Evolutionary conservation across 2,329 filamentous ascomycete species (phyloP).

Genomic region (Talaromyces marneffei): DNA sequence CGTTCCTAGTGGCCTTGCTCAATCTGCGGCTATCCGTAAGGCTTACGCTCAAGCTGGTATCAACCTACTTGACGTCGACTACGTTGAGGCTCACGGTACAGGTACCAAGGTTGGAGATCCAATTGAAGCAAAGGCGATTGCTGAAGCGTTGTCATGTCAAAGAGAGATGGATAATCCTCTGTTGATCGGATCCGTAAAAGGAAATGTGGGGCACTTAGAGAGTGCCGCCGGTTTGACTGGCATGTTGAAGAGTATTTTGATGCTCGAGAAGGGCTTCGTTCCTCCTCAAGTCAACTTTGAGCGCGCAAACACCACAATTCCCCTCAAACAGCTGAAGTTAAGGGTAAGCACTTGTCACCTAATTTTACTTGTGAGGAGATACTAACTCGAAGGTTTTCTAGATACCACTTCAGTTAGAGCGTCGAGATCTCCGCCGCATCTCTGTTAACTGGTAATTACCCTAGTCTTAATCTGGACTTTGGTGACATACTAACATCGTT

Average conservation of each 20-base stretch:
- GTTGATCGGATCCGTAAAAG: constrained; percentile 21
- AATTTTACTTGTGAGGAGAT: background rate
- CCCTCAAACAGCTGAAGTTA: background rate
- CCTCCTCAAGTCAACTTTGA: constrained; percentile 20
- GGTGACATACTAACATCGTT: background rate
- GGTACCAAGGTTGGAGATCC: constrained; percentile 5
- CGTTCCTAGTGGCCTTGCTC: constrained; percentile 45
- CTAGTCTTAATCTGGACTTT: background rate
- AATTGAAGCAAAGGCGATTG: constrained; percentile 41
- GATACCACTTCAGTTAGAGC: background rate
- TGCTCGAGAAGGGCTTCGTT: constrained; percentile 20
- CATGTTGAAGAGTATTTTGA: constrained; percentile 19
- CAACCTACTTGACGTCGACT: background rate
- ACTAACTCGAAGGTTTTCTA: background rate
- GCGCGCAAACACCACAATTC: background rate
- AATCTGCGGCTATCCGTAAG: constrained; percentile 21
- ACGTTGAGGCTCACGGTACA: constrained; percentile 17
- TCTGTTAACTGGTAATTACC: background rate
- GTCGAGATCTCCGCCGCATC: background rate
- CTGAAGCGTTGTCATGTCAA: background rate
- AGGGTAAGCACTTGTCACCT: background rate
- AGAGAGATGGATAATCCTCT: constrained; percentile 2
- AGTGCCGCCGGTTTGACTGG: constrained; percentile 19
- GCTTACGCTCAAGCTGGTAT: background rate
- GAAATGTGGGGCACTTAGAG: constrained; percentile 29